These are phyloP conservation scores for Camellia granthamiana DNA, from an alignment of 148 eudicot genomes.

Conservation along the genomic window DNA sequence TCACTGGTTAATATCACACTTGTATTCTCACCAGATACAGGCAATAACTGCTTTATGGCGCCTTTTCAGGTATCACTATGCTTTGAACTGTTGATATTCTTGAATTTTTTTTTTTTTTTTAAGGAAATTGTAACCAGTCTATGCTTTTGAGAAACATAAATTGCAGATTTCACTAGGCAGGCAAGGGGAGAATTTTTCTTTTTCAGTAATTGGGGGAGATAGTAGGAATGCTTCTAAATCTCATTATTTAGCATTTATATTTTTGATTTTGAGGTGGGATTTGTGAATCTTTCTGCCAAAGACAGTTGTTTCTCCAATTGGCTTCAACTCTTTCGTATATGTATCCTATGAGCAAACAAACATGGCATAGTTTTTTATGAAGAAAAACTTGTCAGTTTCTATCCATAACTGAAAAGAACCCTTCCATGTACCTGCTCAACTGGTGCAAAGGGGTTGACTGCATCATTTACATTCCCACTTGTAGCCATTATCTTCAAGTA, in stretches of 20 bases:
- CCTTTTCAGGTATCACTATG: conserved; percentile 74
- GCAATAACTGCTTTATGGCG: conserved; percentile 91
- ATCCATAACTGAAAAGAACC: no score
- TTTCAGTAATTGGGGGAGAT: not conserved
- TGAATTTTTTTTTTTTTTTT: no score
- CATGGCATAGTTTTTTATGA: not conserved
- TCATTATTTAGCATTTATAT: not conserved
- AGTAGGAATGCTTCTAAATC: not conserved
- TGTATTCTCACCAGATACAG: conserved; percentile 81
- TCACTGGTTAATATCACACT: conserved; percentile 58
- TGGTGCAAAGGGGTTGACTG: no score
- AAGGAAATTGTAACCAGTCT: not conserved
- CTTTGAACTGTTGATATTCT: not conserved
- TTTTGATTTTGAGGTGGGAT: not conserved
- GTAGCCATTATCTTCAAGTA: not conserved
- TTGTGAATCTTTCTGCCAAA: not conserved
- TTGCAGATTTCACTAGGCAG: not conserved
- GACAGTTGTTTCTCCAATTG: not conserved
- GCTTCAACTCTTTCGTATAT: not conserved
- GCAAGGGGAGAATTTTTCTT: not conserved
- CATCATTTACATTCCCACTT: no score
- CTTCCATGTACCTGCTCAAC: no score
- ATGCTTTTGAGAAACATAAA: not conserved
- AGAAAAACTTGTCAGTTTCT: no score
- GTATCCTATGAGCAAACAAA: not conserved